phyloP scores from a whole-genome alignment of 257 asterid genomes.

The Euphrasia confusa region DNA sequence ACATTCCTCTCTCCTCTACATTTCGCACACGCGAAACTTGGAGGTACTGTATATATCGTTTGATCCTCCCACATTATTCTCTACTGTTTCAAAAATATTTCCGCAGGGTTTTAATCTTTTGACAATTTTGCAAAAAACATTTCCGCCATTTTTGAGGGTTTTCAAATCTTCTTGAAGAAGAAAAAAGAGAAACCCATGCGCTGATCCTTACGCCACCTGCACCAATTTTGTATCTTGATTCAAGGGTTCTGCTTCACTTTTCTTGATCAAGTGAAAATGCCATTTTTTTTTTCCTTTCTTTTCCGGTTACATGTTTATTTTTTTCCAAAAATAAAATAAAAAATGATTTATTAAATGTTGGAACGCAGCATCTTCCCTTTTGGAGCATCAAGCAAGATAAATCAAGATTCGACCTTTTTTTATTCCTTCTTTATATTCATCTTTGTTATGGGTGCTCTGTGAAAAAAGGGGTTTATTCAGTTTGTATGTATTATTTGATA shows the following conservation, averaged over 20 bases:
- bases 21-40: not conserved
- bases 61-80: slow-evolving; percentile 15
- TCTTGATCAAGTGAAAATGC: slow-evolving; percentile 10
- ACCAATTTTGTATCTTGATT: not conserved
- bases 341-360: slow-evolving; percentile 2
- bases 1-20: not conserved
- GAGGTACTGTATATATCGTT: slow-evolving; percentile 20
- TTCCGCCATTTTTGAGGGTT: not conserved
- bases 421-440: slow-evolving; percentile 5
- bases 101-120: not conserved
- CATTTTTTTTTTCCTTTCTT: not conserved
- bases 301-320: not conserved
- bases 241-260: slow-evolving; percentile 1
- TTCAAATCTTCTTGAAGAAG: not conserved
- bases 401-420: slow-evolving; percentile 7
- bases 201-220: not conserved
- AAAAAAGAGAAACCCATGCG: not conserved
- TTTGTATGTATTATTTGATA: not conserved
- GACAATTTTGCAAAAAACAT: not conserved
- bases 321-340: not conserved
- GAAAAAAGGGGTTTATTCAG: slow-evolving; percentile 1
- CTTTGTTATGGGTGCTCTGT: slow-evolving; percentile 5
- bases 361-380: not conserved
- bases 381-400: not conserved
- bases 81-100: not conserved